These are phyloP conservation scores for Solanum clarkiae DNA, from an alignment of 257 asterid species.

Conservation along the genomic window DNA sequence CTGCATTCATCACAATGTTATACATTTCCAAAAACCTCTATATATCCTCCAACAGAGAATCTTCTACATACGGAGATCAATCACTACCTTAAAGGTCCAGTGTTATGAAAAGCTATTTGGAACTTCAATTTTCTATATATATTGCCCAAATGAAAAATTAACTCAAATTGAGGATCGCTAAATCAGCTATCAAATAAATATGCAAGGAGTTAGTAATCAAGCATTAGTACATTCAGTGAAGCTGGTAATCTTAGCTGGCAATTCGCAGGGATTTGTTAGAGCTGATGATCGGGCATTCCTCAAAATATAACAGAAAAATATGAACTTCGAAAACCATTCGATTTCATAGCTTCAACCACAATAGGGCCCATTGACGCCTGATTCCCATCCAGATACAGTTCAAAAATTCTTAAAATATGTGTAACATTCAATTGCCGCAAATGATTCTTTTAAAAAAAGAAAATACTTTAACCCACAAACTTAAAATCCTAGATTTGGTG, in stretches of 20 bases:
- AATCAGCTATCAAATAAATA: neutral
- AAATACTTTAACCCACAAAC: neutral
- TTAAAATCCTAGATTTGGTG: neutral
- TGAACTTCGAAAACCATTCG: neutral
- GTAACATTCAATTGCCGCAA: neutral
- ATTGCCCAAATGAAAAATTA: neutral
- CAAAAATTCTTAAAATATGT: neutral
- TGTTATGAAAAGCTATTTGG: neutral
- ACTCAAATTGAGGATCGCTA: neutral
- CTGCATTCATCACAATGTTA: neutral
- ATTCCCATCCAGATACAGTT: neutral
- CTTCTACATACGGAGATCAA: neutral
- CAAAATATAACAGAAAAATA: neutral
- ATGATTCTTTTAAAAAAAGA: neutral
- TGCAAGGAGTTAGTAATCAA: neutral
- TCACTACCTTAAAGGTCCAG: neutral
- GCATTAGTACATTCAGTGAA: neutral
- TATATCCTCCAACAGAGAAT: neutral
- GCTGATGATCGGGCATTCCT: neutral
- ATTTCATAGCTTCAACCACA: neutral
- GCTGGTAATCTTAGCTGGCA: neutral
- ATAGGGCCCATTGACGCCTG: neutral
- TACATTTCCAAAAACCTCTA: neutral
- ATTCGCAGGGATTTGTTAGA: neutral
- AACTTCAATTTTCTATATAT: neutral